These are phyloP conservation scores for Solanum paucissectum DNA, from an alignment of 257 asterid genomes.

Conservation along the genomic window DNA sequence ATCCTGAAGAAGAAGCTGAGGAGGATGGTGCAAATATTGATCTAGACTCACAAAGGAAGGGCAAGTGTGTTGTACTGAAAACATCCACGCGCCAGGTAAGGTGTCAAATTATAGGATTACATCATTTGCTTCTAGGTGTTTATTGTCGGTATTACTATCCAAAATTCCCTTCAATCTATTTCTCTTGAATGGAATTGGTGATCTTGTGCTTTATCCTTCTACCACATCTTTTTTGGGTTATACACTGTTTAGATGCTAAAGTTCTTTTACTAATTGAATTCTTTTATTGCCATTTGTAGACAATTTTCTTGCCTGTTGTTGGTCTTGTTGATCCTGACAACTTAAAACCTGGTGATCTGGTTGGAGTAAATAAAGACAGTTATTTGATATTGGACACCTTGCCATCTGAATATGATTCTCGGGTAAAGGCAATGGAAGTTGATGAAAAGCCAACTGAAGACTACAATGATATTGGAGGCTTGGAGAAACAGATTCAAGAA, in stretches of 20 bases:
- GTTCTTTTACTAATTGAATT: background rate
- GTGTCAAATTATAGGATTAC: slow-evolving; percentile 1
- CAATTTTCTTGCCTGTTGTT: slow-evolving; percentile 90
- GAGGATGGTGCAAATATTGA: slow-evolving; percentile 98
- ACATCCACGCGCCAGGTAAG: slow-evolving; percentile 94
- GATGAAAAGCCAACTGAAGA: slow-evolving; percentile 99
- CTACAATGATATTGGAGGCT: slow-evolving; percentile 90
- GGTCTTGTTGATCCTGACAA: slow-evolving; percentile 94
- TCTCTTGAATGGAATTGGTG: background rate
- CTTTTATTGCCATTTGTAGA: slow-evolving; percentile 36
- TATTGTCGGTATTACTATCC: background rate
- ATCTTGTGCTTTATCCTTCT: background rate
- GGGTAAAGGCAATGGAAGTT: slow-evolving; percentile 98
- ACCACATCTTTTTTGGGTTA: background rate
- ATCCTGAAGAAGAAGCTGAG: slow-evolving; percentile 97
- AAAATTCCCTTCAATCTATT: background rate
- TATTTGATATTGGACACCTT: slow-evolving; percentile 87
- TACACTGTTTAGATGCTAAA: background rate
- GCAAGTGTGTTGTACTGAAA: slow-evolving; percentile 91
- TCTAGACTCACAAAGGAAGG: slow-evolving; percentile 98
- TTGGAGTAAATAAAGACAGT: slow-evolving; percentile 97
- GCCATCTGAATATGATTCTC: slow-evolving; percentile 95
- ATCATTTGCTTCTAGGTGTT: background rate
- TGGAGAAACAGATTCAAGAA: slow-evolving; percentile 97
- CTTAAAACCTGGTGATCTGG: slow-evolving; percentile 93